A percentile compares a stretch with the other conserved stretches of the same genome.
phyloP scores from a whole-genome alignment of 352 stramenopile species.

The Pythium dissotocum region DNA sequence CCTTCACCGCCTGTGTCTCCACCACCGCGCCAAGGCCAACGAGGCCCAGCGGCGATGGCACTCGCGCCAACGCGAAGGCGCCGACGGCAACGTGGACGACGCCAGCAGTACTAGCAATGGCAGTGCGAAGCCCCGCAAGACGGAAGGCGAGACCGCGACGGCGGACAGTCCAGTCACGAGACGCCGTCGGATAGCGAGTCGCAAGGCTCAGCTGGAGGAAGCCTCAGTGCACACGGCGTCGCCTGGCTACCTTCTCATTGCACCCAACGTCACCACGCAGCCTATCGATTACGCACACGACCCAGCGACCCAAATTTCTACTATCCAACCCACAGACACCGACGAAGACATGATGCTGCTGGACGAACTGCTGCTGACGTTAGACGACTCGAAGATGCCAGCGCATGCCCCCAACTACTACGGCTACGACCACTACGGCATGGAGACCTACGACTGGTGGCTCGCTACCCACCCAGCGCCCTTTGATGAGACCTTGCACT shows the following conservation, averaged over 20 bases:
- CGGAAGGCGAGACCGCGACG: too few species aligned
- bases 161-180: too few species aligned
- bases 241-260: neutral
- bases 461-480: neutral
- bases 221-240: neutral
- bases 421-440: neutral
- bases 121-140: too few species aligned
- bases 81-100: neutral
- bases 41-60: slow-evolving; percentile 14
- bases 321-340: too few species aligned
- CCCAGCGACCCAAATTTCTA: too few species aligned
- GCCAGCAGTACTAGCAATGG: too few species aligned
- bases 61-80: neutral
- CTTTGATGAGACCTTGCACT: neutral
- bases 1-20: slow-evolving; percentile 21
- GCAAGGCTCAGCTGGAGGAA: neutral
- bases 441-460: slow-evolving; percentile 1
- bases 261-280: neutral
- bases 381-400: neutral
- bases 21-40: slow-evolving; percentile 26
- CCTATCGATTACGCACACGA: neutral
- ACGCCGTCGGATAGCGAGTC: neutral
- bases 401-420: neutral
- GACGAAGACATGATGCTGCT: neutral
- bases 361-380: neutral